Evolutionary conservation across 345 rosid genomes (phyloP).

Genomic region (Passiflora organensis): DNA sequence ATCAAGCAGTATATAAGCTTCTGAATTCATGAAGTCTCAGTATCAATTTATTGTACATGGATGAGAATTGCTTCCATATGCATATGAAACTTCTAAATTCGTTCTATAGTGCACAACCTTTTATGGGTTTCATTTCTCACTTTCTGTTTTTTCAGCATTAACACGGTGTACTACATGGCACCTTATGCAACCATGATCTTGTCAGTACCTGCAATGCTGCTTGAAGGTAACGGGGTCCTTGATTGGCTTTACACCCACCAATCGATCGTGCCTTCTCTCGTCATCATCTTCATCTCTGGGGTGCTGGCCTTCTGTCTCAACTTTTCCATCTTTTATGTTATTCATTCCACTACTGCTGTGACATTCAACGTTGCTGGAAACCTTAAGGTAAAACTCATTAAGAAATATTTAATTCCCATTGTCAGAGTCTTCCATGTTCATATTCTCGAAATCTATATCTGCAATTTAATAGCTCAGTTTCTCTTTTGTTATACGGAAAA

Average conservation of each 20-base stretch:
- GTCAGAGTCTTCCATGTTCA: too few relatives aligned
- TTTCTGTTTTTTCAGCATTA: slow-evolving; percentile 48
- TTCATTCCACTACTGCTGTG: slow-evolving; percentile 98
- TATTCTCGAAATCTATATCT: too few relatives aligned
- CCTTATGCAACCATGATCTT: slow-evolving; percentile 95
- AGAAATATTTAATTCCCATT: not conserved
- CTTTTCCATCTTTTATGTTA: slow-evolving; percentile 96
- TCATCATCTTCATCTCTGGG: slow-evolving; percentile 85
- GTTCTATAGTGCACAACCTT: slow-evolving; percentile 25
- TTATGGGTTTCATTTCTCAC: too few relatives aligned
- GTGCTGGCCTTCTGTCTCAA: slow-evolving; percentile 93
- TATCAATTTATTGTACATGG: not conserved
- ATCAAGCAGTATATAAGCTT: too few relatives aligned
- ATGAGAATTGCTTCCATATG: too few relatives aligned
- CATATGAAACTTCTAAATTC: too few relatives aligned
- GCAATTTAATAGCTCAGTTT: too few relatives aligned
- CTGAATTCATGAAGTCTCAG: too few relatives aligned
- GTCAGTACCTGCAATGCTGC: slow-evolving; percentile 74
- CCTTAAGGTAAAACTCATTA: slow-evolving; percentile 67
- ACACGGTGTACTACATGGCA: slow-evolving; percentile 99
- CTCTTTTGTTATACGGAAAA: too few relatives aligned
- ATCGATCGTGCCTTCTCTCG: slow-evolving; percentile 46
- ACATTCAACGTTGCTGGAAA: slow-evolving; percentile 99
- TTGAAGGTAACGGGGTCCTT: slow-evolving; percentile 84
- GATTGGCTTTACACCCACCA: slow-evolving; percentile 70